These are phyloP conservation scores for Penicillium decumbens DNA, from an alignment of 2,329 filamentous ascomycete species.

Conservation along the genomic window DNA sequence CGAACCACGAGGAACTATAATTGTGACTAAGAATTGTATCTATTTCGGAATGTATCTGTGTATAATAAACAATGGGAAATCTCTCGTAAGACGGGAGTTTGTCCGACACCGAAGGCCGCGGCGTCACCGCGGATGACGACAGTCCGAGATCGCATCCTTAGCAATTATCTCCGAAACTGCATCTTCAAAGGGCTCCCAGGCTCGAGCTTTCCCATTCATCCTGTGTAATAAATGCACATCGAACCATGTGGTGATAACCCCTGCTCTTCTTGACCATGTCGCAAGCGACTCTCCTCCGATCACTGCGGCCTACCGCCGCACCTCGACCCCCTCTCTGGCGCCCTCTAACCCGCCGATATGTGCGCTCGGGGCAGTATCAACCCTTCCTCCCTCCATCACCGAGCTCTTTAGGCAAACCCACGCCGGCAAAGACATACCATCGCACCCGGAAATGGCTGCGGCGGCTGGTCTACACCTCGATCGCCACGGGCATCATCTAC, in stretches of 20 bases:
- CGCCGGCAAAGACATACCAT: constrained; percentile 65
- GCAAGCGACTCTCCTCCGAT: constrained; percentile 19
- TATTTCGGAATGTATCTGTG: constrained; percentile 1
- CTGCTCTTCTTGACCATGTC: constrained; percentile 12
- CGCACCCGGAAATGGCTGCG: constrained; percentile 71
- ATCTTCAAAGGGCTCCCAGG: not conserved
- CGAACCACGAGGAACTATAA: constrained; percentile 20
- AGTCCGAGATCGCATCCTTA: constrained; percentile 2
- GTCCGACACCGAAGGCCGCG: constrained; percentile 5
- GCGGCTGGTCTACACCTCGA: constrained; percentile 60
- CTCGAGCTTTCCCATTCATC: not conserved
- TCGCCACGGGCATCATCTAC: constrained; percentile 60
- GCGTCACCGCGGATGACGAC: constrained; percentile 18
- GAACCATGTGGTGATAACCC: constrained; percentile 15
- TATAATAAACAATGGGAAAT: not conserved
- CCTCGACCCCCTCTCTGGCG: constrained; percentile 9
- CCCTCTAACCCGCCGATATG: constrained; percentile 20
- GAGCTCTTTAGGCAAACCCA: constrained; percentile 68
- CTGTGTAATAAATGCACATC: not conserved
- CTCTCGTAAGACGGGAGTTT: not conserved
- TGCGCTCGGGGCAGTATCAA: constrained; percentile 50
- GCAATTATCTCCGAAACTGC: constrained; percentile 9
- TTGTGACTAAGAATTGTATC: not conserved
- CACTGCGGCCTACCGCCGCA: constrained; percentile 12
- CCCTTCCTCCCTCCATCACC: constrained; percentile 73